These are phyloP conservation scores for Cladobotryum mycophilum DNA, from an alignment of 2,329 filamentous ascomycete species.

Conservation along the genomic window DNA sequence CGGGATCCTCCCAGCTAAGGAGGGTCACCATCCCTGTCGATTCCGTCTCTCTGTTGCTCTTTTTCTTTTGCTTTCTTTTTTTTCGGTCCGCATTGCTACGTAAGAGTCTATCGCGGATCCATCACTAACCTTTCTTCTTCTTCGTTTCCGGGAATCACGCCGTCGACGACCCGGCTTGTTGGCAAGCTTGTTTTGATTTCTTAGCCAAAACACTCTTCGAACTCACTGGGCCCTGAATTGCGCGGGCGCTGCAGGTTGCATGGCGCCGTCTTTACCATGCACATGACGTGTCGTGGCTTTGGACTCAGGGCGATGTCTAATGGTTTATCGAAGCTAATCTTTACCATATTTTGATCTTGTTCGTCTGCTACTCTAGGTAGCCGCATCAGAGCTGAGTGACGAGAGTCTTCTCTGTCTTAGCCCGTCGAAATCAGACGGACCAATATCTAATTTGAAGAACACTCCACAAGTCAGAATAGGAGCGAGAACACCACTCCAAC, in stretches of 20 bases:
- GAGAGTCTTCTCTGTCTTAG: no score
- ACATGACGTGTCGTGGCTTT: not conserved
- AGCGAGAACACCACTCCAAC: no score
- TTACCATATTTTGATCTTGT: not conserved
- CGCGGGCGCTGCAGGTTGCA: conserved; percentile 6
- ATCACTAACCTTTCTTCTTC: no score
- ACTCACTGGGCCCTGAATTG: conserved; percentile 10
- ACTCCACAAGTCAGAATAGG: not conserved
- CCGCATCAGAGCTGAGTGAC: not conserved
- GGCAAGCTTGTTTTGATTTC: not conserved
- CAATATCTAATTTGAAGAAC: not conserved
- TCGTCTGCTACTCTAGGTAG: not conserved
- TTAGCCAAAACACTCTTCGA: not conserved
- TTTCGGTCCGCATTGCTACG: no score
- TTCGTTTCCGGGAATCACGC: no score
- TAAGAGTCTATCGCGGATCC: no score
- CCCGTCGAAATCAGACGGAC: no score
- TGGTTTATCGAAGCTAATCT: not conserved
- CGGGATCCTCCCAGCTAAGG: no score
- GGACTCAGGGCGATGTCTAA: no score
- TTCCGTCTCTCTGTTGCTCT: no score
- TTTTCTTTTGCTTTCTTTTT: no score
- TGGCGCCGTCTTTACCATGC: not conserved
- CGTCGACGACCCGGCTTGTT: not conserved
- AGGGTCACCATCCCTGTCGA: no score